Conservation (phyloP, 352 stramenopile genomes). For the Globisporangium emineosum region DNA sequence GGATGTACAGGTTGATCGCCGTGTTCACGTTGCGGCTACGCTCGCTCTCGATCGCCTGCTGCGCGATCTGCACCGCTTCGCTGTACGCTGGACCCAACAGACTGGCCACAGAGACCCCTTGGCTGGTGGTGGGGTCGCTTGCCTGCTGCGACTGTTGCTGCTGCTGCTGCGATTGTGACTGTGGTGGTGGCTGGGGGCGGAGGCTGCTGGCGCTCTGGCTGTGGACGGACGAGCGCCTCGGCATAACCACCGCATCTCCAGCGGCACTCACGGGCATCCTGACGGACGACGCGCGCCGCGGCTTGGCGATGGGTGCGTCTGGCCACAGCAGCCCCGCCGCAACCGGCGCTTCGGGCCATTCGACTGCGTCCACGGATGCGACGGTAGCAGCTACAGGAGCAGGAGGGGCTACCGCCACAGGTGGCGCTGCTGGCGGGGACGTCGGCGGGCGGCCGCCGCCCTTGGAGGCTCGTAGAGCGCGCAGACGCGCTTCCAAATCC, state of each 20-base stretch:
- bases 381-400: not conserved
- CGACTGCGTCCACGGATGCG: not conserved
- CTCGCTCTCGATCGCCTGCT: conserved; percentile 71
- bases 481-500: conserved; percentile 62
- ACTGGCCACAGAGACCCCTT: conserved; percentile 26
- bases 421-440: not conserved
- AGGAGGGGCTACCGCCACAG: not conserved
- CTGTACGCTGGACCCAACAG: conserved; percentile 61
- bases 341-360: conserved; percentile 14
- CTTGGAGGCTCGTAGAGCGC: conserved; percentile 42
- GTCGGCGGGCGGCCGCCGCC: conserved; percentile 8
- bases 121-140: not conserved
- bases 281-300: conserved; percentile 6
- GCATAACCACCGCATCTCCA: conserved; percentile 5
- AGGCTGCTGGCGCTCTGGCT: conserved; percentile 8
- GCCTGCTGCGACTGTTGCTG: conserved; percentile 2
- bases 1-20: conserved; percentile 72
- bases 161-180: too few relatives aligned
- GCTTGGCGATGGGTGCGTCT: conserved; percentile 11
- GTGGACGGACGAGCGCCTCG: conserved; percentile 1
- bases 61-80: conserved; percentile 53
- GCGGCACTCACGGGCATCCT: not conserved
- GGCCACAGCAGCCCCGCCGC: conserved; percentile 12
- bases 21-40: conserved; percentile 55
- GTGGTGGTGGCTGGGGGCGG: not conserved